Evolutionary conservation across 176 grass and related monocot species (phyloP).

Genomic region (Juncus inflexus): DNA sequence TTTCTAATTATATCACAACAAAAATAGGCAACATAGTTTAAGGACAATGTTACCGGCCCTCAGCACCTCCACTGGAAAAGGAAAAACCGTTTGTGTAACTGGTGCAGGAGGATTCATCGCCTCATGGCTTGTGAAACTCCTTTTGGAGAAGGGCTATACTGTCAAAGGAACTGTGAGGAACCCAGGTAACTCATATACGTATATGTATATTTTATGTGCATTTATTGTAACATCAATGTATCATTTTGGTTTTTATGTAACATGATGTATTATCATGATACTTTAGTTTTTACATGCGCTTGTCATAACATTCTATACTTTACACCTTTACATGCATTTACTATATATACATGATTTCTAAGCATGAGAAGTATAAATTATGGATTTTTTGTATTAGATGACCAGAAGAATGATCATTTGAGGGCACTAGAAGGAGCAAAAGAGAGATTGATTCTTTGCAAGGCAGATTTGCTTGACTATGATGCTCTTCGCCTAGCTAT

Average conservation of each 20-base stretch:
- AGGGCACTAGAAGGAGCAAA: constrained; percentile 63
- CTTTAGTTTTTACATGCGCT: too few species aligned
- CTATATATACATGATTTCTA: too few species aligned
- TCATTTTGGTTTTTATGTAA: background rate
- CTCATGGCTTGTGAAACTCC: constrained; percentile 78
- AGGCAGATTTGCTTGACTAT: constrained; percentile 91
- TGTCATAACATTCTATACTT: too few species aligned
- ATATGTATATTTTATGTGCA: background rate
- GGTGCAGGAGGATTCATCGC: constrained; percentile 87
- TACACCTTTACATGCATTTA: too few species aligned
- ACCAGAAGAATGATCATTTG: constrained; percentile 81
- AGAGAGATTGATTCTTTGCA: constrained; percentile 79
- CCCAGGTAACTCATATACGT: constrained; percentile 46
- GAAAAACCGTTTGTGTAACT: constrained; percentile 69
- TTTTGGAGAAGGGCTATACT: constrained; percentile 80
- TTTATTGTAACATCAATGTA: background rate
- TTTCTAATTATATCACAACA: constrained; percentile 3
- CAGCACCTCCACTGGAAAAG: background rate
- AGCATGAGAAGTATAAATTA: too few species aligned
- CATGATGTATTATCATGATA: too few species aligned
- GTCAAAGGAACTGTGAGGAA: constrained; percentile 91
- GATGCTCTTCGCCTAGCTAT: constrained; percentile 64
- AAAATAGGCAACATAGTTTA: background rate
- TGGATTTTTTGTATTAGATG: constrained; percentile 37
- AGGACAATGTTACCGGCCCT: background rate